These are phyloP conservation scores for Gamsiella multidivaricata DNA, from an alignment of 192 early-diverging fungal genomes.

Conservation along the genomic window DNA sequence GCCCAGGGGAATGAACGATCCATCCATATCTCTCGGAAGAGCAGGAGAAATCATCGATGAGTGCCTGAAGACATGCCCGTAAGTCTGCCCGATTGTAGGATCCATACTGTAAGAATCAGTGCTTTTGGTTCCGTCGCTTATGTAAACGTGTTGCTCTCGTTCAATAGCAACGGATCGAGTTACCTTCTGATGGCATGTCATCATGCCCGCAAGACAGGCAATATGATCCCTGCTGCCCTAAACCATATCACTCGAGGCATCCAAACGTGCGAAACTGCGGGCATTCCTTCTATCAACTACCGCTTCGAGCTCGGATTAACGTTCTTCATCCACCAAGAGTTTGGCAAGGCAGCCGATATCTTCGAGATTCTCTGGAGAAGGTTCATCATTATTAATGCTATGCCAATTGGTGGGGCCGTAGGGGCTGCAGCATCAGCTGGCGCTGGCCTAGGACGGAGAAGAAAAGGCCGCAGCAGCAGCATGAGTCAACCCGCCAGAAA, in stretches of 20 bases:
- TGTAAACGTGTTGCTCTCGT: too few relatives aligned
- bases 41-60: conserved; percentile 47
- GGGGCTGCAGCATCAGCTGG: background rate
- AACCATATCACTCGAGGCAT: conserved; percentile 55
- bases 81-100: conserved; percentile 3
- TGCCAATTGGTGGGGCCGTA: background rate
- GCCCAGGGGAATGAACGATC: conserved; percentile 47
- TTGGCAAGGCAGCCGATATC: conserved; percentile 52
- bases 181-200: conserved; percentile 57
- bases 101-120: too few relatives aligned
- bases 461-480: conserved; percentile 30
- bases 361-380: conserved; percentile 55
- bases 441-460: conserved; percentile 1
- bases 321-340: conserved; percentile 54
- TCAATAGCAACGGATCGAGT: conserved; percentile 54
- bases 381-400: conserved; percentile 4
- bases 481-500: conserved; percentile 10
- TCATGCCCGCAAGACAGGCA: conserved; percentile 52
- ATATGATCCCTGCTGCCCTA: conserved; percentile 48
- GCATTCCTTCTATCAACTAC: conserved; percentile 51
- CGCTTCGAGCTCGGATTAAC: conserved; percentile 58
- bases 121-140: too few relatives aligned
- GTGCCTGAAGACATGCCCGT: conserved; percentile 48
- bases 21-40: conserved; percentile 37
- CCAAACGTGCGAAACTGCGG: conserved; percentile 47